Base-by-base conservation (phyloP, 2,329 filamentous ascomycete species). In the Triangularia verruculosa region DNA sequence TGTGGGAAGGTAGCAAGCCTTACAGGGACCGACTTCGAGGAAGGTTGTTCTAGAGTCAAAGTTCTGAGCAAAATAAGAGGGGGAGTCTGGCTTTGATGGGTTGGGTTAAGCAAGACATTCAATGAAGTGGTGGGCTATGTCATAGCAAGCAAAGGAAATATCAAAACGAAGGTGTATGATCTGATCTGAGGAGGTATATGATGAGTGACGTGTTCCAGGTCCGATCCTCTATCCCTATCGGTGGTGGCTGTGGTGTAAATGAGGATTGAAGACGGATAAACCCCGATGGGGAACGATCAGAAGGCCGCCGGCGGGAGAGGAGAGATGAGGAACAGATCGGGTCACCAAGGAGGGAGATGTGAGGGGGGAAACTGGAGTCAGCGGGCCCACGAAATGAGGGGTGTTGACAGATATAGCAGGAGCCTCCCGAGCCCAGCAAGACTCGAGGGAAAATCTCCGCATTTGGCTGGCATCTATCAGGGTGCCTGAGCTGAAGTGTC, bases 381-480 rank as follows among this genome's bases (percentile, higher is more conserved):
- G 54, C 34, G 59, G 59, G 24, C 43, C 28, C 56, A 57, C 34
- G 57, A 57, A 17, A 62, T 43, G 62, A 55, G 34, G 58, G 20
- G 28, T 17, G 30, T 20, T 4, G 39, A 9, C 39, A 47, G n/a
- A 47, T 47, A 47, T 47, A 47, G n/a, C 39, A 47, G 39, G 39
- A 47, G n/a, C 39, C 39, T 17, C 39, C 39, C 11, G 39, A 47
- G 39, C 3, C 20, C 39, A 47, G 39, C 39, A 47, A 30, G 25
- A 34, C 53, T 34, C 54, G 22, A 17, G 34, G 30, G 34, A 47
- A 34, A 51, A 62, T 60, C 59, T 64, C 64, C 59, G 61, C 64
- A 57, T 39, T 28, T 57, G 20, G 9, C 55, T 11, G n/a, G 28
- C 55, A 15, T 34, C 30, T 17, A 34, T 57, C 55, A 57, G 55